Evolutionary conservation across 305 asterid genomes (phyloP), one percentile per base, ranked within the genome.

Genomic region (Caryopteris hybrid): DNA sequence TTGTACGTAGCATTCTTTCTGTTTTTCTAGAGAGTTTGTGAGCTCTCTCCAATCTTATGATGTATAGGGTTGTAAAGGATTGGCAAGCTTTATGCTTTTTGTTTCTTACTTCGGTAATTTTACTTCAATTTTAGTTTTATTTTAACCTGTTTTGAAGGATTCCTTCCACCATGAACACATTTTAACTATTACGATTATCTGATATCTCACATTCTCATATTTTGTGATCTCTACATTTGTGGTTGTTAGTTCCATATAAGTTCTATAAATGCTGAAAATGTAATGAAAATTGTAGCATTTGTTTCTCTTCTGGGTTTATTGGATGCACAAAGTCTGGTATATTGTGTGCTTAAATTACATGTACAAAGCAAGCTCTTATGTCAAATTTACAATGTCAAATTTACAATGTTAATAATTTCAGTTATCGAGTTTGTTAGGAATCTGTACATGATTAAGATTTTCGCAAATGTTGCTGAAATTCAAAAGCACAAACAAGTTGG

Each of bases 401-500:
- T n/a, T n/a, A n/a, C n/a, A n/a, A n/a, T n/a, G n/a, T n/a, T n/a
- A n/a, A n/a, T n/a, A n/a, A n/a, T n/a, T n/a, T n/a, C n/a, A n/a
- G n/a, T n/a, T 23, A 52, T n/a, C 4, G 7, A 12, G 34, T 67
- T 25, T 33, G 72, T 65, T 39, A 8, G 66, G 61, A 70, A 61
- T 55, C 46, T 54, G 18, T 33, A 74, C 25, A 43, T 21, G 73
- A 58, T 61, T 75, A 60, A 74, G 73, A 33, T 21, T 58, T 64
- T 64, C 21, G 38, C 76, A 52, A 17, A 3, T 68, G 31, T 66
- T 36, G 70, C 20, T 63, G 56, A 48, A 57, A 53, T 66, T 90
- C 75, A 90, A 64, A 89, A 85, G 83, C 95, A 90, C 71, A 84
- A 56, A 74, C 89, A 87, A 62, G 91, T 76, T 65, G 88, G 55